Conservation (phyloP, 768 basidiomycete species). For the Suillus decipiens region DNA sequence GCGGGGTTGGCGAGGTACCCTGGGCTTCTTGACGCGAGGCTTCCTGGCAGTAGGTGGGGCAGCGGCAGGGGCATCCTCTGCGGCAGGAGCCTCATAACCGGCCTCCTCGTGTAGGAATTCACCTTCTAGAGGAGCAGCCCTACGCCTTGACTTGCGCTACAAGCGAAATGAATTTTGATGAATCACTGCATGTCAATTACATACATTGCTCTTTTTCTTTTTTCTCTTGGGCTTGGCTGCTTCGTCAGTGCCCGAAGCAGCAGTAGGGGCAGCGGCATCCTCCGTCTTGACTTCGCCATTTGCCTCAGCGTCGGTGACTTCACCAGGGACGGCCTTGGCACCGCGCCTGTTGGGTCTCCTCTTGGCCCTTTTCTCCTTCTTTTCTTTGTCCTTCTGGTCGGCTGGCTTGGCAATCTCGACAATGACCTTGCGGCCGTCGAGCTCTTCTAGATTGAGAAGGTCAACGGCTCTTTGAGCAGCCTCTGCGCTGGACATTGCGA, state of each 20-base stretch:
- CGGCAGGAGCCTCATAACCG: slow-evolving; percentile 34
- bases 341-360: slow-evolving; percentile 86
- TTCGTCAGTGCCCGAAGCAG: slow-evolving; percentile 51
- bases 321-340: slow-evolving; percentile 83
- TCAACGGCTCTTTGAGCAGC: slow-evolving; percentile 88
- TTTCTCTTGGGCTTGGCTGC: slow-evolving; percentile 74
- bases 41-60: slow-evolving; percentile 44
- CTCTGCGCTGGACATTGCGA: slow-evolving; percentile 76
- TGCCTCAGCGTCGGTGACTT: slow-evolving; percentile 88
- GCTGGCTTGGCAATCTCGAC: slow-evolving; percentile 92
- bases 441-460: slow-evolving; percentile 82
- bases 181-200: slow-evolving; percentile 9
- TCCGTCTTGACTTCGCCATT: slow-evolving; percentile 71
- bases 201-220: slow-evolving; percentile 72
- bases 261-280: slow-evolving; percentile 42
- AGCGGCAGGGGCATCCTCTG: slow-evolving; percentile 39
- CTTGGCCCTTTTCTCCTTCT: slow-evolving; percentile 76
- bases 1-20: slow-evolving; percentile 58
- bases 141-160: slow-evolving; percentile 58
- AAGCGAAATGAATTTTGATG: slow-evolving; percentile 19
- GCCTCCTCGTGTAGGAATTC: slow-evolving; percentile 28
- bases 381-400: slow-evolving; percentile 80
- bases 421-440: slow-evolving; percentile 86
- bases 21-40: slow-evolving; percentile 58
- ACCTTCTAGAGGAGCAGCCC: slow-evolving; percentile 37